Evolutionary conservation across 2,329 filamentous ascomycete species (phyloP), one percentile per base, ranked within the genome.

Genomic region (Cercospora zeae-maydis): DNA sequence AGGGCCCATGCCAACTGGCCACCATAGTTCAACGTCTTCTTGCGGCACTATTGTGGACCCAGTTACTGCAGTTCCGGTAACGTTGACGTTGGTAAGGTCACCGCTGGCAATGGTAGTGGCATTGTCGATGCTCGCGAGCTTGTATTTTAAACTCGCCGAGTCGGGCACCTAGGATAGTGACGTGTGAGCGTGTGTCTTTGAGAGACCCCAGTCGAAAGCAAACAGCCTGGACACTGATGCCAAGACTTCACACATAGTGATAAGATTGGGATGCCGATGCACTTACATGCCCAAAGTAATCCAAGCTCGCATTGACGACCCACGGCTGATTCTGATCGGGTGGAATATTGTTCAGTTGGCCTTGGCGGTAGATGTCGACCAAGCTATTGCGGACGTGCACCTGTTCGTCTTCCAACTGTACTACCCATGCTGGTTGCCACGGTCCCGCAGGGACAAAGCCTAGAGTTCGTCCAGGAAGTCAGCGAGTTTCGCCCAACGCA

Each of bases 301-400:
- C 85, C 47, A 87, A 71, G 66, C 85, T 87, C 0, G 82, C 84
- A 68, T 87, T 87, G 1, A 88, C 74, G 8, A 87, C 77, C 84
- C 85, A 88, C 6, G 83, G 79, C 58, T 81, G 77, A 7, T 65
- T 75, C 70, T 88, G 84, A 67, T 85, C 81, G 0, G 85, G 84
- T 5, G 82, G 80, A 1, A 87, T 71, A 57, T 86, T 81, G 59
- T 86, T 86, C 58, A 86, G 75, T 68, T 87, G 84, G 0, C 83
- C 84, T 59, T 81, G 73, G 3, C 84, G 82, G 63, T 86, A 85
- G 24, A 87, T 81, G 64, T 88, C 85, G 2, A 87, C 70, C n/a
- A 83, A 73, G 1, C 81, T 80, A 67, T 86, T 85, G 3, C 83
- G 67, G 9, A 83, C 73, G 64, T 84, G 79, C 1, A 83, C 69